These are phyloP conservation scores for Ganoderma lingzhi DNA, from an alignment of 1,284 basidiomycete species.

Conservation along the genomic window DNA sequence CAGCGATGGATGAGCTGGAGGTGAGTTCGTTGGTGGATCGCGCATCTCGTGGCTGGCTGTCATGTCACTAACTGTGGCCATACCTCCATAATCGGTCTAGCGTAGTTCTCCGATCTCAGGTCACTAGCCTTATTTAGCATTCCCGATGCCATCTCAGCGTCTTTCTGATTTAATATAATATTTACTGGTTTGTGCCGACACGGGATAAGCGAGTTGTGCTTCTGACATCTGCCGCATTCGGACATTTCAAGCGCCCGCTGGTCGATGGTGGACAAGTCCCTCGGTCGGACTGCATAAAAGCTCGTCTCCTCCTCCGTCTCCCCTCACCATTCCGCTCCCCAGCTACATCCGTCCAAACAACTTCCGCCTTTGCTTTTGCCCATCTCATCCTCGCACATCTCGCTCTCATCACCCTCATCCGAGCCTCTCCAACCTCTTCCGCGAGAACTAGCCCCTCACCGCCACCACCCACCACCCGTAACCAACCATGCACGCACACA, in stretches of 20 bases:
- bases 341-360: constrained; percentile 15
- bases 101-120: constrained; percentile 18
- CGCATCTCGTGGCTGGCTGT: neutral
- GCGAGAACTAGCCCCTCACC: constrained; percentile 21
- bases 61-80: constrained; percentile 21
- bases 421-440: constrained; percentile 23
- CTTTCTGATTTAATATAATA: constrained; percentile 25
- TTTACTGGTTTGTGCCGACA: constrained; percentile 19
- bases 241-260: constrained; percentile 19
- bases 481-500: constrained; percentile 34
- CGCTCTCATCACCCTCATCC: constrained; percentile 17
- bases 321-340: constrained; percentile 32
- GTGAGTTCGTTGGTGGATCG: neutral
- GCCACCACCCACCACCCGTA: constrained; percentile 22
- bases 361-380: constrained; percentile 20
- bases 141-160: constrained; percentile 14
- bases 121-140: constrained; percentile 20
- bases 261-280: constrained; percentile 21
- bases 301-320: constrained; percentile 29
- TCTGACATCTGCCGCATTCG: constrained; percentile 21
- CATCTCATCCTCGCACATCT: constrained; percentile 17
- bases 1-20: neutral
- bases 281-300: constrained; percentile 28
- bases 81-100: constrained; percentile 26
- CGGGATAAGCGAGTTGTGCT: constrained; percentile 19